A percentile compares a stretch with the other conserved stretches of the same genome.
Conservation (phyloP, 495 filamentous ascomycete genomes). For the Pyrenopolyporus hunteri region DNA sequence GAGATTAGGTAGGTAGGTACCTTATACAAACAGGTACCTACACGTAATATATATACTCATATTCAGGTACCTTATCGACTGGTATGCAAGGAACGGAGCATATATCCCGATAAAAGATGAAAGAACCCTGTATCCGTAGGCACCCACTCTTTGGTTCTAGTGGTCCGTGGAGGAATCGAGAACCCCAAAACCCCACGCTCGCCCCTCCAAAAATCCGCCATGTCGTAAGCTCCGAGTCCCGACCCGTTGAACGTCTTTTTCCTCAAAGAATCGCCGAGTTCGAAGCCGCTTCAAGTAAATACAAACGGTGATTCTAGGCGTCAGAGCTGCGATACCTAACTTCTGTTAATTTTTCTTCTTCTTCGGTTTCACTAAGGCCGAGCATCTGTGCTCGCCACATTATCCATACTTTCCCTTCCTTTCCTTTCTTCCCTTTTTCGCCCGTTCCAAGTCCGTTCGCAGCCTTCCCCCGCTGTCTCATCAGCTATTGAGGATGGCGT, state of each 20-base stretch:
- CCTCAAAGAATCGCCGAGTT: constrained; percentile 1
- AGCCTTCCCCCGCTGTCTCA: constrained; percentile 4
- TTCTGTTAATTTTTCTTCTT: not conserved
- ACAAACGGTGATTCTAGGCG: constrained; percentile 5
- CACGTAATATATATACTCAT: not conserved
- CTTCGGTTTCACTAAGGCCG: not conserved
- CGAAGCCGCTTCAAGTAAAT: constrained; percentile 7
- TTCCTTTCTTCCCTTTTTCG: not conserved
- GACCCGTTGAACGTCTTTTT: constrained; percentile 26
- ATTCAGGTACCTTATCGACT: not conserved
- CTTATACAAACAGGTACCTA: no score
- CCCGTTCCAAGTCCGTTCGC: no score
- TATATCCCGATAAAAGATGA: constrained; percentile 7
- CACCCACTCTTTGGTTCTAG: constrained; percentile 15
- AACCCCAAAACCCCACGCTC: constrained; percentile 17
- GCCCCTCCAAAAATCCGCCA: constrained; percentile 10
- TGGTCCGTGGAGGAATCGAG: constrained; percentile 1
- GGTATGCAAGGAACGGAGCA: constrained; percentile 29
- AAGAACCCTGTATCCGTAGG: not conserved
- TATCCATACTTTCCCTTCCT: not conserved
- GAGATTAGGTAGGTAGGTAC: no score
- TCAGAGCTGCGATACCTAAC: not conserved
- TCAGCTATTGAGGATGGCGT: constrained; percentile 26
- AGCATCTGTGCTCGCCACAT: not conserved
- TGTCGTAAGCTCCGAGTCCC: constrained; percentile 33